These are phyloP conservation scores for Pisolithus tinctorius DNA, from an alignment of 768 basidiomycete genomes.

Conservation along the genomic window DNA sequence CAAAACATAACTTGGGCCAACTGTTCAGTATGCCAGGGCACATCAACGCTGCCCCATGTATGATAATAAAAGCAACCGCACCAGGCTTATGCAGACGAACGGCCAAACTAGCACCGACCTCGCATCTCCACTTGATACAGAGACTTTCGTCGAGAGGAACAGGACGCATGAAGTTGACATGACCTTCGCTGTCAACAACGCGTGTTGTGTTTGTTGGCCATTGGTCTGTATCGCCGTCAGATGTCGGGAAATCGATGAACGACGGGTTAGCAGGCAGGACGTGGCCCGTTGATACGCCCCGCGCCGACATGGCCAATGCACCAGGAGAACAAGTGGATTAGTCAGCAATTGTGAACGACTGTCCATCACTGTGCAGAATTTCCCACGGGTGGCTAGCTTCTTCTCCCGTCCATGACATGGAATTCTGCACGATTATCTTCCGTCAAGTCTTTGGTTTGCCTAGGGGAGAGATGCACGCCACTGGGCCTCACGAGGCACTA, in stretches of 20 bases:
- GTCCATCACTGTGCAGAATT: too few species aligned
- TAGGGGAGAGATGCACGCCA: too few species aligned
- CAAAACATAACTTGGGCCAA: constrained; percentile 51
- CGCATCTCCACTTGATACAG: constrained; percentile 51
- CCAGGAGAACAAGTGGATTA: background rate
- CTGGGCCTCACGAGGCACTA: too few species aligned
- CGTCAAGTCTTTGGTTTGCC: too few species aligned
- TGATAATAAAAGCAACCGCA: constrained; percentile 22
- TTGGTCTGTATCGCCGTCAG: constrained; percentile 47
- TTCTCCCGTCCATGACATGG: too few species aligned
- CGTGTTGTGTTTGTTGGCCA: constrained; percentile 57
- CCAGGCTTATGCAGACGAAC: constrained; percentile 42
- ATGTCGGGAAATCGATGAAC: constrained; percentile 52
- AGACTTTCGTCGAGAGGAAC: constrained; percentile 45
- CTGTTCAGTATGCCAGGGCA: constrained; percentile 22
- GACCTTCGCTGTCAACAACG: constrained; percentile 49
- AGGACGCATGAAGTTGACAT: constrained; percentile 66
- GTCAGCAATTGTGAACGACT: too few species aligned
- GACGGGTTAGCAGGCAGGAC: constrained; percentile 45
- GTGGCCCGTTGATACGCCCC: constrained; percentile 10
- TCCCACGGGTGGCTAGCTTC: too few species aligned
- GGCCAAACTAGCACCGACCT: constrained; percentile 37
- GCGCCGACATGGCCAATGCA: constrained; percentile 19
- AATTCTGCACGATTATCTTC: too few species aligned
- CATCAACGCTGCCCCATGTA: too few species aligned